phyloP scores from a whole-genome alignment of 352 stramenopile species.

The Globisporangium cederbergense region DNA sequence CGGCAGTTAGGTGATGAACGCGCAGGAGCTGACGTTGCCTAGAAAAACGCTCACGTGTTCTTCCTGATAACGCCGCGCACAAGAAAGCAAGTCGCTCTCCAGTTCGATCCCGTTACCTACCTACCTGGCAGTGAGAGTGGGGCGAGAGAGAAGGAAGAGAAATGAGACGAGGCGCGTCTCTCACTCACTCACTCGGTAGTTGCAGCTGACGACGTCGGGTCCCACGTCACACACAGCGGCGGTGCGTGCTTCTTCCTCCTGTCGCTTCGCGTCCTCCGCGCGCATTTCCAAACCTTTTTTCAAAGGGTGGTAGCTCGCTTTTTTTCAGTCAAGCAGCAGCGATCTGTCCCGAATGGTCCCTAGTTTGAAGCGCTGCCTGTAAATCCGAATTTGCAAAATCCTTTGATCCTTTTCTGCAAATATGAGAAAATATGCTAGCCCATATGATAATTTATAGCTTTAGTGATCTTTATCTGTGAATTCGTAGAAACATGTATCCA shows the following conservation, averaged over 20 bases:
- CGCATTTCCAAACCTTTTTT: slow-evolving; percentile 1
- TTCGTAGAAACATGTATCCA: too few relatives aligned
- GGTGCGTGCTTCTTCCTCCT: not conserved
- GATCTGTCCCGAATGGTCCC: not conserved
- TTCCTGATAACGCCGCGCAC: not conserved
- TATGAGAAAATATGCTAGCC: too few relatives aligned
- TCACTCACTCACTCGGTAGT: not conserved
- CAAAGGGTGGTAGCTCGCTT: not conserved
- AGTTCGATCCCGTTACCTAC: not conserved
- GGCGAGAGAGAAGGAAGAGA: not conserved
- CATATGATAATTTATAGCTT: too few relatives aligned
- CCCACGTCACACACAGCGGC: not conserved
- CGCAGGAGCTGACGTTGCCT: not conserved
- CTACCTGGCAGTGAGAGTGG: not conserved
- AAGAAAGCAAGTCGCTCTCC: too few relatives aligned
- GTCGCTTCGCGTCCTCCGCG: slow-evolving; percentile 1
- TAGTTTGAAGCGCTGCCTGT: not conserved
- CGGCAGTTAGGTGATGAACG: slow-evolving; percentile 2
- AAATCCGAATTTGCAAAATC: not conserved
- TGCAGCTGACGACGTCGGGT: not conserved
- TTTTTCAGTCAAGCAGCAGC: not conserved
- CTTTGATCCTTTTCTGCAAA: not conserved
- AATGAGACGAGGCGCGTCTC: not conserved
- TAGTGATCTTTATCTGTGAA: too few relatives aligned
- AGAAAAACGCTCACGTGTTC: slow-evolving; percentile 8